Evolutionary conservation across 495 filamentous ascomycete species (phyloP).

Genomic region (Annulohypoxylon nitens): DNA sequence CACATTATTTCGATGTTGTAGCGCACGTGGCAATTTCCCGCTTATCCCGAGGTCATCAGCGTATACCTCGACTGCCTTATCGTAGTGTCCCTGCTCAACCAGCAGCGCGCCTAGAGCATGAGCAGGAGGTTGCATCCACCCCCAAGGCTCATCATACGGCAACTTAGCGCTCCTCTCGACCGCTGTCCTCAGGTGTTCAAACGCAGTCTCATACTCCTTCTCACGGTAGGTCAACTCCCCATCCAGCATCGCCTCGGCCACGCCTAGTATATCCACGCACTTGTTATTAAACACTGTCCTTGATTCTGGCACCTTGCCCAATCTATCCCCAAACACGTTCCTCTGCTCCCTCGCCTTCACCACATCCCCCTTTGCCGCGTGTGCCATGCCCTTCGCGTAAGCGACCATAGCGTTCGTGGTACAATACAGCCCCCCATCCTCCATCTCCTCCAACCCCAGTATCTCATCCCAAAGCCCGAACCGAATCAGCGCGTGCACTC

Average conservation of each 20-base stretch:
- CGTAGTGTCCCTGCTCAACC: conserved; percentile 69
- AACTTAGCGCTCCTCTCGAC: conserved; percentile 68
- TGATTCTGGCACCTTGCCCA: conserved; percentile 61
- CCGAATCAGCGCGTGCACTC: conserved; percentile 73
- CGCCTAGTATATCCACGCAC: conserved; percentile 68
- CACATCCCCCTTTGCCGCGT: conserved; percentile 65
- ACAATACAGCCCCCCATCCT: conserved; percentile 68
- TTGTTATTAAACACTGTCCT: conserved; percentile 76
- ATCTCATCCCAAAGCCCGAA: conserved; percentile 76
- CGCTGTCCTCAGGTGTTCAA: conserved; percentile 64
- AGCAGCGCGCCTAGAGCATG: conserved; percentile 75
- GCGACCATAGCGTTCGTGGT: conserved; percentile 72
- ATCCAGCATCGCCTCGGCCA: conserved; percentile 73
- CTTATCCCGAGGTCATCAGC: conserved; percentile 72
- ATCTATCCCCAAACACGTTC: conserved; percentile 63
- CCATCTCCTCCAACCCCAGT: conserved; percentile 61
- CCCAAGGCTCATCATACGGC: conserved; percentile 77
- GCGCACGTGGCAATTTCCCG: conserved; percentile 65
- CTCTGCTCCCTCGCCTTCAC: conserved; percentile 61
- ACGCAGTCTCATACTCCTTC: conserved; percentile 67
- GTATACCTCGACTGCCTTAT: conserved; percentile 69
- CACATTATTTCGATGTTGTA: conserved; percentile 74
- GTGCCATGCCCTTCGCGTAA: conserved; percentile 74
- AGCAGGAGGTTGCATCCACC: conserved; percentile 76
- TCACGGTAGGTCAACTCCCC: conserved; percentile 76